Base-by-base conservation (phyloP, 2,329 filamentous ascomycete genomes). In the Aspergillus fumigatiaffinis region DNA sequence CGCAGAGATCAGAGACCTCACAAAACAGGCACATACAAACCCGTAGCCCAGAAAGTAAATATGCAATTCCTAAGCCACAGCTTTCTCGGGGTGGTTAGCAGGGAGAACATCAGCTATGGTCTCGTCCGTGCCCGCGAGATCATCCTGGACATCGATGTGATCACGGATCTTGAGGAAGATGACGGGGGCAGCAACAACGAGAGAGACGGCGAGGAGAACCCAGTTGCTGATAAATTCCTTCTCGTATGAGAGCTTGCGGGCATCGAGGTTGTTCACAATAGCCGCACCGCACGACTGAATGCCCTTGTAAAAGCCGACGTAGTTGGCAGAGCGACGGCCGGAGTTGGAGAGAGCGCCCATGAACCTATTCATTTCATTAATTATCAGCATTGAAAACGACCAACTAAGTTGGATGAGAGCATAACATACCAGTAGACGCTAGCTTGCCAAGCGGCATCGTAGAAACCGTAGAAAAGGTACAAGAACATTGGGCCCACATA, bases 331-430 rank as follows among this genome's bases (percentile, higher is more conserved):
- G 74, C 91, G 92, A 72, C 92, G 90, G 60, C 90, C 86, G 59
- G 92, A 95, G 84, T 97, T 97, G 70, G 90, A 92, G 52, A 96
- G 81, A 6, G 92, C 84, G 53, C 92, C 92, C 88, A 97, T 96
- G 79, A 88, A 90, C 87, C 87, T 88, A 20, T 46, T 21, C 5
- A 7, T 7, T 26, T 26, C 5, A 26, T 26, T 26, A 26, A 6
- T 26, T 26, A 6, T 26, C 25, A 6, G 6, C 25, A 6, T 5
- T 26, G 5, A 25, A 26, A 7, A 6, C 1, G 7, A 6, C 25
- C 25, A 6, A 6, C 6, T 0, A 6, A 17, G 5, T 52, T 46
- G 17, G 38, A 52, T 32, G 26, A 32, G 50, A 52, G 28, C 17
- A 38, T 26, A 55, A 68, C 78, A 62, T 75, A 82, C 92, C 92